These are phyloP conservation scores for Corylus americana DNA, from an alignment of 306 rosid genomes.

Conservation along the genomic window DNA sequence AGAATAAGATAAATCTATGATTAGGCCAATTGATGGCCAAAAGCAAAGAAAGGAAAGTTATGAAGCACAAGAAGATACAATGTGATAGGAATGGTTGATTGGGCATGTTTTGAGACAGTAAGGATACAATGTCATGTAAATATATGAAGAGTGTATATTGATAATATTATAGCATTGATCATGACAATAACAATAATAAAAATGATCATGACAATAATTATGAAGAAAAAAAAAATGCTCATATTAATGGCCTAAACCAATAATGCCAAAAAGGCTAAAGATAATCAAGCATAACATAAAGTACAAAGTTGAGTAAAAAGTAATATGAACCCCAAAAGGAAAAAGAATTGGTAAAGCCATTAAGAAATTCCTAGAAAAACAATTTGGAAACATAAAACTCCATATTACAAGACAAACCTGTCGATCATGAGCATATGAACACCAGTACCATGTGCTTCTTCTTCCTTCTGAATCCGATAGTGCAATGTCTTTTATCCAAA, in stretches of 20 bases:
- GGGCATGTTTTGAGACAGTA: no score
- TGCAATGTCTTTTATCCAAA: slow-evolving; percentile 58
- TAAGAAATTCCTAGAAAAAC: background rate
- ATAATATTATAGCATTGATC: no score
- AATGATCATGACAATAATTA: background rate
- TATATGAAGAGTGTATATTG: no score
- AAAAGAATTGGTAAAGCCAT: background rate
- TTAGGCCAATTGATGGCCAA: no score
- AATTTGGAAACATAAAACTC: background rate
- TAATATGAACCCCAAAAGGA: background rate
- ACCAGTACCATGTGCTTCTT: slow-evolving; percentile 50
- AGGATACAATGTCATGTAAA: no score
- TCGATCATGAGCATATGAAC: slow-evolving; percentile 74
- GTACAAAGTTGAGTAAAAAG: background rate
- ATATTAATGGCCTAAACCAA: background rate
- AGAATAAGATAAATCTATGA: no score
- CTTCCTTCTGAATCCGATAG: slow-evolving; percentile 56
- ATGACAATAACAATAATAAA: background rate
- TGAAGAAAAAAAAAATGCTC: background rate
- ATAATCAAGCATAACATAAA: background rate
- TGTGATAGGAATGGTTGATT: no score
- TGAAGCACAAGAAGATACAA: no score
- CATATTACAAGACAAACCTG: slow-evolving; percentile 49
- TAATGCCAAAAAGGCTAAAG: no score
- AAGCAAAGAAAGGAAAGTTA: no score